Percentiles rank a stretch among this genome's conserved stretches.
Conservation (phyloP, 768 basidiomycete species). For the Pleurotus ostreatus region DNA sequence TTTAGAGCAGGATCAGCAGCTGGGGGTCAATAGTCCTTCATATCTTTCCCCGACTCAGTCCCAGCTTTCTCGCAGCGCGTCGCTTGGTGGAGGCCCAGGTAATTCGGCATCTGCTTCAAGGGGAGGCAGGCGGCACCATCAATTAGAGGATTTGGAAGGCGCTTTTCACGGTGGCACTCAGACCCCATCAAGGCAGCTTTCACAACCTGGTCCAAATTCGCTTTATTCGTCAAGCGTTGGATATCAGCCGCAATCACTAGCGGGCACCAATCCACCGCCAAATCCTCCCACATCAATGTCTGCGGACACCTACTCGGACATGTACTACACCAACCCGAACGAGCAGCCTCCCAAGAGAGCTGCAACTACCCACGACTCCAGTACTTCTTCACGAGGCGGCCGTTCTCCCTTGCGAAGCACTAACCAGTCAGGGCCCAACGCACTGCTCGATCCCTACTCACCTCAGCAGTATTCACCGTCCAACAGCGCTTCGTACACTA, state of each 20-base stretch:
- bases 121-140: slow-evolving; percentile 55
- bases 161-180: slow-evolving; percentile 38
- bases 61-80: slow-evolving; percentile 64
- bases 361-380: slow-evolving; percentile 50
- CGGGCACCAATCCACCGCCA: slow-evolving; percentile 27
- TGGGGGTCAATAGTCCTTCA: slow-evolving; percentile 36
- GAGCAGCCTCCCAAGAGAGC: slow-evolving; percentile 51
- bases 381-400: slow-evolving; percentile 40
- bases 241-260: slow-evolving; percentile 51
- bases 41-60: slow-evolving; percentile 49
- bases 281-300: slow-evolving; percentile 32
- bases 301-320: slow-evolving; percentile 44
- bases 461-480: slow-evolving; percentile 69
- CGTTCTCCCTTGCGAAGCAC: slow-evolving; percentile 63
- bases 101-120: slow-evolving; percentile 37
- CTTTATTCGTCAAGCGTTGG: slow-evolving; percentile 57
- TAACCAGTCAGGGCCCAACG: slow-evolving; percentile 39
- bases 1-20: slow-evolving; percentile 59
- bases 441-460: slow-evolving; percentile 68
- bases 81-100: slow-evolving; percentile 47
- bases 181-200: slow-evolving; percentile 33
- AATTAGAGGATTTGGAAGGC: slow-evolving; percentile 64
- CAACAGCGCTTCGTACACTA: slow-evolving; percentile 41
- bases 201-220: slow-evolving; percentile 34
- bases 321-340: slow-evolving; percentile 57